phyloP scores from a whole-genome alignment of 2,329 filamentous ascomycete species.

The Lachnellula occidentalis region DNA sequence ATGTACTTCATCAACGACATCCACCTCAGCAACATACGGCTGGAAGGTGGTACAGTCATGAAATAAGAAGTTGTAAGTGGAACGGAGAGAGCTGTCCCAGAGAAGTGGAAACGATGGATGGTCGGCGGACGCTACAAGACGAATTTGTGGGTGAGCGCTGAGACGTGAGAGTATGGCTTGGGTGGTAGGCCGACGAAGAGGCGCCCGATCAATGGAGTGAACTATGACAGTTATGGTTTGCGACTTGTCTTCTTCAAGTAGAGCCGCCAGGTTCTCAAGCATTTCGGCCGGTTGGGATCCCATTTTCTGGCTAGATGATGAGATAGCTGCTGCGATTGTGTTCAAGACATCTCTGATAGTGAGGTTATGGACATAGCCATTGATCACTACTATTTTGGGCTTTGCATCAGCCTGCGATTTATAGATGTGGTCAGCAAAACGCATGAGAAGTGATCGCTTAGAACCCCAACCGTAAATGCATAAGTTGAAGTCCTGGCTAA shows the following conservation, averaged over 20 bases:
- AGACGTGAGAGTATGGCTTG: constrained; percentile 74
- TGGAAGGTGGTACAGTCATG: constrained; percentile 92
- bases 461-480: constrained; percentile 92
- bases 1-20: constrained; percentile 86
- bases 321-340: constrained; percentile 60
- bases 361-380: constrained; percentile 69
- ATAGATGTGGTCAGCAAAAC: constrained; percentile 69
- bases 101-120: constrained; percentile 81
- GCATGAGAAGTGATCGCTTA: constrained; percentile 68
- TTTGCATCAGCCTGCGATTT: constrained; percentile 32
- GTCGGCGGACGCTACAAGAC: constrained; percentile 75
- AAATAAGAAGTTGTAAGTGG: constrained; percentile 79
- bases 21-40: constrained; percentile 66
- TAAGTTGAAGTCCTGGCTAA: constrained; percentile 78
- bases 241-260: constrained; percentile 47
- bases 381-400: constrained; percentile 70
- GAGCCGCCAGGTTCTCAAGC: constrained; percentile 58
- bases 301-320: constrained; percentile 39
- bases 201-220: constrained; percentile 78
- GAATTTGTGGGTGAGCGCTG: constrained; percentile 66
- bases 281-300: constrained; percentile 55
- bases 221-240: constrained; percentile 62
- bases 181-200: constrained; percentile 64
- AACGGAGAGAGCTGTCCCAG: constrained; percentile 83
- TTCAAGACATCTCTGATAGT: constrained; percentile 64